Evolutionary conservation across 139 green algal species (phyloP).

Genomic region (Tetradesmus obliquus): DNA sequence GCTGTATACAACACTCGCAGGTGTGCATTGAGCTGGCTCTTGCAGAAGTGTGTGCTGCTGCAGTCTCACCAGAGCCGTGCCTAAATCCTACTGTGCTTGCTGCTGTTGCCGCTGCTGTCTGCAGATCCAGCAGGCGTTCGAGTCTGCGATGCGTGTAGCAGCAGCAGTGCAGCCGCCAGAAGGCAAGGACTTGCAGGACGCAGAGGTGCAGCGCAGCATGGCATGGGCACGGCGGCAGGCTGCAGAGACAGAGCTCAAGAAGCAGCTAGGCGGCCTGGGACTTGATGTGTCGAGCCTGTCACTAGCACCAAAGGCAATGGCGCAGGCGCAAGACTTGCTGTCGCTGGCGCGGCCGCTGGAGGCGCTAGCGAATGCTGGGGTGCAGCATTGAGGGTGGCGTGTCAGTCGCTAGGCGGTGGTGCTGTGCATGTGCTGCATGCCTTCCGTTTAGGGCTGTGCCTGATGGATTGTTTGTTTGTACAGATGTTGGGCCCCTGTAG

Average conservation of each 20-base stretch:
- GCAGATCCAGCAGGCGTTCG: conserved; percentile 38
- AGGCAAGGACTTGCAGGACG: neutral
- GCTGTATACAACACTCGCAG: neutral
- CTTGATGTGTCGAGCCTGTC: conserved; percentile 4
- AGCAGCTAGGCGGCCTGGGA: neutral
- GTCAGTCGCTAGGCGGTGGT: neutral
- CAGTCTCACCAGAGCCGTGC: neutral
- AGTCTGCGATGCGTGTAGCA: conserved; percentile 27
- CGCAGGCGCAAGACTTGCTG: conserved; percentile 22
- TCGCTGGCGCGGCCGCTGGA: conserved; percentile 26
- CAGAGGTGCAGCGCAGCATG: conserved; percentile 14
- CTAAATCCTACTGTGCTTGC: neutral
- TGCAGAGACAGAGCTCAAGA: conserved; percentile 27
- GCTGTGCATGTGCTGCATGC: neutral
- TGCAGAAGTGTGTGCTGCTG: neutral
- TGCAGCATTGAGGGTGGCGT: neutral
- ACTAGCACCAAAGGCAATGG: neutral
- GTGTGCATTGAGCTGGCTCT: neutral
- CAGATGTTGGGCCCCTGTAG: neutral
- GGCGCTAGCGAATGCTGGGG: neutral
- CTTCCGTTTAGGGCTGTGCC: neutral
- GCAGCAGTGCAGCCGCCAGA: conserved; percentile 16
- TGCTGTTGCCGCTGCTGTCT: neutral
- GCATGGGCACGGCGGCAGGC: conserved; percentile 16
- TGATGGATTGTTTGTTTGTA: neutral